Percentiles rank a stretch among this genome's conserved stretches.
phyloP scores from a whole-genome alignment of 768 basidiomycete species.

The Royoungia palumana region DNA sequence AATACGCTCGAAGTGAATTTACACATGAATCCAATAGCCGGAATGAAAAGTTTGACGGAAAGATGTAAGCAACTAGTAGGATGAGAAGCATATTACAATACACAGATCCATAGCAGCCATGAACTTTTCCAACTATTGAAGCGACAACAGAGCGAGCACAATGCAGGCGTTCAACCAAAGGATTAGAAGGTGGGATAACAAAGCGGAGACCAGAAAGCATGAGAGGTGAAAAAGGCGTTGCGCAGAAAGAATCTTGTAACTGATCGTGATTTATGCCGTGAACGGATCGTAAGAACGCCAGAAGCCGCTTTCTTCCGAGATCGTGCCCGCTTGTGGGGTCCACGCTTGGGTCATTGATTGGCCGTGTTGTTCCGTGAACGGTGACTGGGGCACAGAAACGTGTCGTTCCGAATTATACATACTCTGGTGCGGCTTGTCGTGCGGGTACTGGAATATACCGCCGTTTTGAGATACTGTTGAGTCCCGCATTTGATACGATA shows the following conservation, averaged over 20 bases:
- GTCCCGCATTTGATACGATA: slow-evolving; percentile 17
- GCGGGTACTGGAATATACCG: slow-evolving; percentile 16
- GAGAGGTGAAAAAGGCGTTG: neutral
- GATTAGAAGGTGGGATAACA: neutral
- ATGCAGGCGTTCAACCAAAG: neutral
- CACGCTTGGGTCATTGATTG: slow-evolving; percentile 16
- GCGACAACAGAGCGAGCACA: neutral
- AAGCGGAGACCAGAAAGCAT: neutral
- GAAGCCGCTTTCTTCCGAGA: slow-evolving; percentile 18
- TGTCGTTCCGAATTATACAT: slow-evolving; percentile 26
- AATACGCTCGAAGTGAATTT: neutral
- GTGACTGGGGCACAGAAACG: slow-evolving; percentile 16
- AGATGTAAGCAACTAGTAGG: neutral
- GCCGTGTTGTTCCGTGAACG: slow-evolving; percentile 16
- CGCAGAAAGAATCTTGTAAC: neutral
- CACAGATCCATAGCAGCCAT: slow-evolving; percentile 8
- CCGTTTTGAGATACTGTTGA: slow-evolving; percentile 15
- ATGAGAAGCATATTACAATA: slow-evolving; percentile 12
- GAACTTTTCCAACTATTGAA: neutral
- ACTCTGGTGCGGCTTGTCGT: slow-evolving; percentile 23
- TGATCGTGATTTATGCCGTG: slow-evolving; percentile 15
- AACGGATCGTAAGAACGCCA: slow-evolving; percentile 29
- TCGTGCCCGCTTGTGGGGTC: slow-evolving; percentile 14
- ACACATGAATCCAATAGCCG: slow-evolving; percentile 3
- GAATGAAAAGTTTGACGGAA: neutral